Conservation (phyloP, 768 basidiomycete genomes). For the Psilocybe azurescens region DNA sequence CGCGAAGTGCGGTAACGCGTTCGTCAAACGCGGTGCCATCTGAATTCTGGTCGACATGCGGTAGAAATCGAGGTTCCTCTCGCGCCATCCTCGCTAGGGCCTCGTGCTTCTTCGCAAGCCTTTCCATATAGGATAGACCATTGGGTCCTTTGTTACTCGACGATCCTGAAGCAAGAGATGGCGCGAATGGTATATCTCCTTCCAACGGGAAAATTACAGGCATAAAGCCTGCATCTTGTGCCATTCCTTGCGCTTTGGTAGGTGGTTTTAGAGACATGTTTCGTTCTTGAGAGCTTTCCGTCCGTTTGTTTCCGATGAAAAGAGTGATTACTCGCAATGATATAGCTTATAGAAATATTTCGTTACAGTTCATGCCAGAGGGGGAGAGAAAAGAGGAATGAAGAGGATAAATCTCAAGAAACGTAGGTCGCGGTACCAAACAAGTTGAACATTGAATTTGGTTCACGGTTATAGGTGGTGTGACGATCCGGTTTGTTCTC, state of each 20-base stretch:
- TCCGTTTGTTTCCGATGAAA: background rate
- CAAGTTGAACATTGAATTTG: too few species aligned
- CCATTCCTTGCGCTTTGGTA: background rate
- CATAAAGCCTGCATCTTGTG: background rate
- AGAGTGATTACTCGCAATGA: background rate
- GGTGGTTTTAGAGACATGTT: background rate
- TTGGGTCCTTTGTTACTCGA: background rate
- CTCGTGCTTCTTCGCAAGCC: conserved; percentile 20
- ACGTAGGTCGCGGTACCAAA: too few species aligned
- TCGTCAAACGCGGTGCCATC: conserved; percentile 17
- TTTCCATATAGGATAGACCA: conserved; percentile 2
- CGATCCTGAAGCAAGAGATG: background rate
- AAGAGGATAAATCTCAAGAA: too few species aligned
- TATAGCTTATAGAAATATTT: too few species aligned
- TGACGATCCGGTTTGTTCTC: too few species aligned
- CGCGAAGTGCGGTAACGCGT: conserved; percentile 20
- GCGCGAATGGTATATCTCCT: background rate
- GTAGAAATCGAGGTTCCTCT: conserved; percentile 31
- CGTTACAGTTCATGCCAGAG: too few species aligned
- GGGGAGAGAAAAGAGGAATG: too few species aligned
- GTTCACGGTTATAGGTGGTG: too few species aligned
- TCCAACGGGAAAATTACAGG: conserved; percentile 12
- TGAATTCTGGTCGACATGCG: conserved; percentile 14
- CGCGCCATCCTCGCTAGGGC: conserved; percentile 33
- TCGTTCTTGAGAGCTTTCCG: background rate